phyloP scores from a whole-genome alignment of 2,329 filamentous ascomycete species.

The Rutstroemia sp. region DNA sequence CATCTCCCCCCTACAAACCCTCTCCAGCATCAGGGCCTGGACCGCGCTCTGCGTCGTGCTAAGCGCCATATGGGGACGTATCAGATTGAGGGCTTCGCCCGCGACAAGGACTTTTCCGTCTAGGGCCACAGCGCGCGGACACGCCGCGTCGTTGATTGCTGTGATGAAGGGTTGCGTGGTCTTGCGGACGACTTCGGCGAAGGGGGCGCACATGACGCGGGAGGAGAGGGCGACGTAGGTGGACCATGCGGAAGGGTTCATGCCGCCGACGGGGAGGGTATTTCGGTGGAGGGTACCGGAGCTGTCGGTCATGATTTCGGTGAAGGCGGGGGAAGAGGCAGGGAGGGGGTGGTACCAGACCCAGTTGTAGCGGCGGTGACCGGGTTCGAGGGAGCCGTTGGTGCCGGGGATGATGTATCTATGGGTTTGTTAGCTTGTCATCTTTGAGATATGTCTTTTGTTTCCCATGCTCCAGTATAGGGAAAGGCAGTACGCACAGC shows the following conservation, averaged over 20 bases:
- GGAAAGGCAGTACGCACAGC: conserved; percentile 10
- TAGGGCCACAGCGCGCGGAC: conserved; percentile 29
- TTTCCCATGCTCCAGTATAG: neutral
- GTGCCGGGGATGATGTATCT: conserved; percentile 36
- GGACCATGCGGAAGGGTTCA: conserved; percentile 13
- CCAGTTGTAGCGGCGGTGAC: conserved; percentile 37
- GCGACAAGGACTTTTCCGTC: conserved; percentile 35
- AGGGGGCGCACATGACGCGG: conserved; percentile 11
- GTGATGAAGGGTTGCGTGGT: conserved; percentile 36
- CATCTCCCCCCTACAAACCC: conserved; percentile 12
- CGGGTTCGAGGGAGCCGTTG: conserved; percentile 33
- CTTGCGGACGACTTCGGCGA: conserved; percentile 32
- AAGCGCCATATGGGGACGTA: conserved; percentile 38
- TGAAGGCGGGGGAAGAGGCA: conserved; percentile 15
- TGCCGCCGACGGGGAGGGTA: conserved; percentile 17
- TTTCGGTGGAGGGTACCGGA: conserved; percentile 22
- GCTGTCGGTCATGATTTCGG: conserved; percentile 28
- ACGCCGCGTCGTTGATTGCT: conserved; percentile 34
- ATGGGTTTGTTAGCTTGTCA: neutral
- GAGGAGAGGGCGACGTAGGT: conserved; percentile 11
- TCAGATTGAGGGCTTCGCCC: conserved; percentile 36
- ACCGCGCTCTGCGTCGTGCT: conserved; percentile 35
- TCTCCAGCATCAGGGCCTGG: conserved; percentile 19
- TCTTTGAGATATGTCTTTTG: too few relatives aligned
- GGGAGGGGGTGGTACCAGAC: conserved; percentile 38